A percentile compares a stretch with the other conserved stretches of the same genome.
These are phyloP conservation scores for Umbelopsis sp. DNA, from an alignment of 371 early-diverging fungal species.

Conservation along the genomic window DNA sequence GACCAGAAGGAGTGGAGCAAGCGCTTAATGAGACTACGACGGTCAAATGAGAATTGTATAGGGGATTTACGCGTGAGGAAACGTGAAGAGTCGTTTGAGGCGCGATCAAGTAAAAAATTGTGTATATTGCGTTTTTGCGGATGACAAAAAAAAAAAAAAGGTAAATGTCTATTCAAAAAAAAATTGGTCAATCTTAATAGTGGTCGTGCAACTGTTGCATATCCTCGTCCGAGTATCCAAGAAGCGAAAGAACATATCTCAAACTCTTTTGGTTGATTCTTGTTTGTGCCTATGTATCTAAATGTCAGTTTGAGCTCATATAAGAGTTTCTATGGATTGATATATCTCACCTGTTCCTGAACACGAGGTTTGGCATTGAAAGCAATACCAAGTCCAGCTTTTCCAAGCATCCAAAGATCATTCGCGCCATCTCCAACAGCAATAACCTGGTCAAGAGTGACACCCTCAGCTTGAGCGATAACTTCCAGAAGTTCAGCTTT, in stretches of 20 bases:
- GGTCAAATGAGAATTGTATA: no score
- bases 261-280: conserved; percentile 93
- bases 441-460: conserved; percentile 87
- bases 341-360: conserved; percentile 70
- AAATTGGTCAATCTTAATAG: background rate
- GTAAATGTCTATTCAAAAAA: background rate
- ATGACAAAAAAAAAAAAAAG: background rate
- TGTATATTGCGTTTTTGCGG: background rate
- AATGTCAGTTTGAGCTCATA: background rate
- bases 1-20: no score
- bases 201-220: conserved; percentile 39
- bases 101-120: background rate
- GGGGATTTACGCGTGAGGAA: no score
- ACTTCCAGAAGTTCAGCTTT: conserved; percentile 95
- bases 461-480: conserved; percentile 91
- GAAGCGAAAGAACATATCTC: conserved; percentile 70
- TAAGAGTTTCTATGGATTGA: background rate
- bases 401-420: conserved; percentile 97
- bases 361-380: conserved; percentile 98
- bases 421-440: conserved; percentile 99
- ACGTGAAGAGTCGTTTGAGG: no score
- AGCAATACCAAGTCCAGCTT: conserved; percentile 97
- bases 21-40: no score
- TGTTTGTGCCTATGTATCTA: conserved; percentile 67
- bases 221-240: conserved; percentile 55